A percentile compares a stretch with the other conserved stretches of the same genome.
Conservation (phyloP, 2,329 filamentous ascomycete genomes). For the Cladophialophora immunda region DNA sequence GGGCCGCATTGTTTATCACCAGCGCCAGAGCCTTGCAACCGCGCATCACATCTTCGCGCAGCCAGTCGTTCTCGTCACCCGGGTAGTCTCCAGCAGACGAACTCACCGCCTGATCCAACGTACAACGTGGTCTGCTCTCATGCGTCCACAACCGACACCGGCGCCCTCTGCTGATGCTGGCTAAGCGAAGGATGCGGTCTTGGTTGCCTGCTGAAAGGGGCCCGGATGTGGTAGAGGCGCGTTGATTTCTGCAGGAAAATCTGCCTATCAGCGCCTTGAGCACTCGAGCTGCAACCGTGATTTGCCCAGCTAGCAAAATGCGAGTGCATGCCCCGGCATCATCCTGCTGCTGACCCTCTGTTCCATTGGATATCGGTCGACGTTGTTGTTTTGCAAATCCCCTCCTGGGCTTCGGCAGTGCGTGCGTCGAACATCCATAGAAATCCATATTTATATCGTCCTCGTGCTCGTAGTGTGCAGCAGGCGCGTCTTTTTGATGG, state of each 20-base stretch:
- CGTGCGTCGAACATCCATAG: not conserved
- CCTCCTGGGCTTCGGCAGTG: not conserved
- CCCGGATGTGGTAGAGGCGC: constrained; percentile 20
- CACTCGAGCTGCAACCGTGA: constrained; percentile 19
- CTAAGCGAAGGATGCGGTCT: constrained; percentile 15
- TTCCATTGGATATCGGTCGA: constrained; percentile 32
- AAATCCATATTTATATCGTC: constrained; percentile 21
- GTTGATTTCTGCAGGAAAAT: constrained; percentile 27
- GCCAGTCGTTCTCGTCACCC: constrained; percentile 5
- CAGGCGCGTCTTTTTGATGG: not conserved
- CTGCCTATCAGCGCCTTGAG: constrained; percentile 34
- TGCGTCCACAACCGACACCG: constrained; percentile 23
- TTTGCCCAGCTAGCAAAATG: constrained; percentile 30
- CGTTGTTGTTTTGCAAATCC: constrained; percentile 30
- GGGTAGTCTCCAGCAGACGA: constrained; percentile 26
- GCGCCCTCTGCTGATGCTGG: constrained; percentile 4
- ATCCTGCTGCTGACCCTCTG: constrained; percentile 23
- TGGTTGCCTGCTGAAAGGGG: not conserved
- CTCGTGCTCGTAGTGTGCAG: constrained; percentile 4
- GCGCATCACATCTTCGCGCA: constrained; percentile 19
- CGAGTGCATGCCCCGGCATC: constrained; percentile 19
- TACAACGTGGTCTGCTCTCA: constrained; percentile 28
- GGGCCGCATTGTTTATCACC: constrained; percentile 34
- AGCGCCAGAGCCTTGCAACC: constrained; percentile 3
- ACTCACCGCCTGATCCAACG: constrained; percentile 30